Base-by-base conservation (phyloP, 2,329 filamentous ascomycete species). In the Diaporthe destruens region DNA sequence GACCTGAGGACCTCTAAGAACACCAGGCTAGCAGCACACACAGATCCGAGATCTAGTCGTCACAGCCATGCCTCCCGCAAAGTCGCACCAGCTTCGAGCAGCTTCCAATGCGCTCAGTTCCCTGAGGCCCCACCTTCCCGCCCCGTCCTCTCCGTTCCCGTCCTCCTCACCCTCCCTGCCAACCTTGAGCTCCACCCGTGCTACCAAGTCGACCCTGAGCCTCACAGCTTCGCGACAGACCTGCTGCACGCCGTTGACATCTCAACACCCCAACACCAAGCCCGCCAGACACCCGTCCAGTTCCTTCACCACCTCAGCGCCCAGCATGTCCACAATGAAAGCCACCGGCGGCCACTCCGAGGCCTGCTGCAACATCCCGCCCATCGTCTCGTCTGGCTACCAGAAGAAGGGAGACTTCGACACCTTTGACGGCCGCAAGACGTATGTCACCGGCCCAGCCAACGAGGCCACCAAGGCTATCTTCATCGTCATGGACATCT, bases 401-500 rank as follows among this genome's bases (percentile, higher is more conserved):
- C 75, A 79, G 36, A 75, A 79, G 32, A 85, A 86, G 77, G 87
- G 87, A 69, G 77, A 78, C 39, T 88, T 86, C 75, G 81, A 84
- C 71, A 82, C 79, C 6, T 78, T 86, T 72, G 84, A 80, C 18
- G 84, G 82, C 29, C 72, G 84, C 29, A 86, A 86, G 75, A 87
- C 85, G 16, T 88, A 90, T 74, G 82, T 86, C 32, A 85, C 84
- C 14, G 85, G 86, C 59, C 84, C 87, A 23, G 76, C 80, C 18
- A 74, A 69, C 47, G 81, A 84, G 59, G 83, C 86, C 39, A 82
- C 81, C 73, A 91, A 89, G 82, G 92, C 87, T 67, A 85, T 93
- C 71, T 81, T 93, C 71, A 81, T 86, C 75, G 87, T 92, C 79
- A 91, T 84, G 80, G 91, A 93, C 81, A 91, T 92, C 80, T 92